Conservation (phyloP, 768 basidiomycete genomes). For the Lactarius quietus region DNA sequence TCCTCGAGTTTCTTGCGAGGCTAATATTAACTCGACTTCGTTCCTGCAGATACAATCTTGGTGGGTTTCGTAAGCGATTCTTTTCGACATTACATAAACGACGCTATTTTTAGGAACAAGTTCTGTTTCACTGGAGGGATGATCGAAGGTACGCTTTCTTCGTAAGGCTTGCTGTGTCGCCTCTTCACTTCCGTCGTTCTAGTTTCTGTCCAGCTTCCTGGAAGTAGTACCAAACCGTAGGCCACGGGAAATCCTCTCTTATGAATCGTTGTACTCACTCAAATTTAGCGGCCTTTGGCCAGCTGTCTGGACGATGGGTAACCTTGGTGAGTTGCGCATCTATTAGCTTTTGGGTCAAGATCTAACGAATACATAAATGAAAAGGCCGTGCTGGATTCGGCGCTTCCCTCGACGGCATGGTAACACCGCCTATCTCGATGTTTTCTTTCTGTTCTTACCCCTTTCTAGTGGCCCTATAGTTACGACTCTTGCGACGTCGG, state of each 20-base stretch:
- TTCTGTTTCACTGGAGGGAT: conserved; percentile 82
- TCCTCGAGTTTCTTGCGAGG: conserved; percentile 22
- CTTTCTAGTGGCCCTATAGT: conserved; percentile 69
- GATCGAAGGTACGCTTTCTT: conserved; percentile 41
- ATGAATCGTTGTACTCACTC: conserved; percentile 27
- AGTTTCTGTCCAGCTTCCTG: conserved; percentile 26
- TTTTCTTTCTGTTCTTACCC: conserved; percentile 10
- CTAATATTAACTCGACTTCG: background rate
- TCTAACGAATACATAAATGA: background rate
- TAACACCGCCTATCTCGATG: conserved; percentile 33
- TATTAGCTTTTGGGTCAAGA: background rate
- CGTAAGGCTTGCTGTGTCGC: background rate
- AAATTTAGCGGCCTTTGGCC: conserved; percentile 45
- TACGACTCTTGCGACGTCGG: conserved; percentile 78
- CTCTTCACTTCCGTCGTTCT: background rate
- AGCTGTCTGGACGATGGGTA: conserved; percentile 58
- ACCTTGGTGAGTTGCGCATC: conserved; percentile 50
- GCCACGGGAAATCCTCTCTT: background rate
- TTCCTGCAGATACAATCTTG: conserved; percentile 30
- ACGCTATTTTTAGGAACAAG: conserved; percentile 47
- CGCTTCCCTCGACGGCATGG: conserved; percentile 79
- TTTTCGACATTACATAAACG: background rate
- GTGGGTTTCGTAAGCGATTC: conserved; percentile 26
- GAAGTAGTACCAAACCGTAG: conserved; percentile 10
- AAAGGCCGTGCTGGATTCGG: conserved; percentile 83